Evolutionary conservation across 2,329 filamentous ascomycete species (phyloP), one percentile per base, ranked within the genome.

Genomic region (Ophiostoma himal-ulmi): DNA sequence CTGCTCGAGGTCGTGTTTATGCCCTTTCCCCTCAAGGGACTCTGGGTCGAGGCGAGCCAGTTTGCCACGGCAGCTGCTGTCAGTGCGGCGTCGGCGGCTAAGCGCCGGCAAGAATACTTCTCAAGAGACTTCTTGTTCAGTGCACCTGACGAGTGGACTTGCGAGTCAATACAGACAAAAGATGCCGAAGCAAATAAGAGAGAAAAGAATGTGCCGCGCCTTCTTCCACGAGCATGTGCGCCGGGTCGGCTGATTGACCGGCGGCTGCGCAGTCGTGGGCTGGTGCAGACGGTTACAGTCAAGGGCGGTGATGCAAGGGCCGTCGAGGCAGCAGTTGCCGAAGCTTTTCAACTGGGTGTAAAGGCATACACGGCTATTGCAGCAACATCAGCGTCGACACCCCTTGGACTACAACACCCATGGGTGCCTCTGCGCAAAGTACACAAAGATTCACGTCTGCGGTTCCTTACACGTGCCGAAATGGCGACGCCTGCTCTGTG

Each of bases 341-440:
- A 83, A 30, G 86, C 88, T 0, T 93, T 94, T 77, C 84, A 83
- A 1, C 81, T 83, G 67, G 76, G 89, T 1, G 81, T 88, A 13
- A 14, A 62, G 71, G 80, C 79, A 3, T 20, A 34, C 6, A 20
- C 54, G 13, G 22, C 22, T 13, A 17, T 14, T 14, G 30, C 60
- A 30, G 22, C 67, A n/a, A 20, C 67, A 2, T 37, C 20, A 7
- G 26, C 48, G 5, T 7, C 22, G 6, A 54, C 22, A 22, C 88
- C 84, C 69, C 80, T 89, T 26, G 91, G 88, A 6, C 81, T 94
- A 22, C 84, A 85, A 69, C 88, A 90, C 62, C 79, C 86, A 0
- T 92, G 91, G 85, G 84, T 94, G n/a, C 91, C 91, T 5, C 81
- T 94, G 22, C 86, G 91, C 68, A 94, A 94, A 77, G 81, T 92